Evolutionary conservation across 2,329 filamentous ascomycete genomes (phyloP), one percentile per base, ranked within the genome.

Genomic region (Calonectria pauciramosa): DNA sequence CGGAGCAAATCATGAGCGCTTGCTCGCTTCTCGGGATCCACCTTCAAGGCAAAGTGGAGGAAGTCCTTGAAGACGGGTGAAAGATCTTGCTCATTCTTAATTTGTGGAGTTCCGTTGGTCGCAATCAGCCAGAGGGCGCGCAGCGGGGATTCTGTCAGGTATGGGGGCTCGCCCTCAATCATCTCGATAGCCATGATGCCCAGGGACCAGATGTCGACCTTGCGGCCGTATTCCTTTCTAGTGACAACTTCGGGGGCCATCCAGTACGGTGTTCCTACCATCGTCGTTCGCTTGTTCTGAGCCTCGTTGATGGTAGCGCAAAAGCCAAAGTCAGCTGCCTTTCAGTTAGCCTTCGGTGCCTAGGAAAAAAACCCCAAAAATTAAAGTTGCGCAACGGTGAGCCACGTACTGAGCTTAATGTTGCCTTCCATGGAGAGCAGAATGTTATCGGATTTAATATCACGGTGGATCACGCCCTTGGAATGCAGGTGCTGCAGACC

Each of bases 101-200:
- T 98, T 68, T 93, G 90, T 2, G 97, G 97, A 20, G 97, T 99
- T 63, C 97, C 97, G 82, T 98, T 98, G 41, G 97, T 99, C 69
- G 97, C 97, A 84, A 99, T 99, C 80, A 99, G 87, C 90, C 97
- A 99, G 47, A 99, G 90, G 1, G 97, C 97, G 75, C 96, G 93
- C 30, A 99, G 90, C 7, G 97, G 97, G 47, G 95, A 97, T 85
- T 99, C 97, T 49, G 96, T 99, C 73, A 99, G 89, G 84, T 99
- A 99, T 30, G 97, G 97, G 16, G 97, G 97, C 85, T 99, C 97
- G 84, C 96, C 97, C 87, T 99, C 97, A 78, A 99, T 98, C 97
- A 99, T 99, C 86, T 99, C 97, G 82, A 99, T 99, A 10, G 97
- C 96, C 97, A 99, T 99, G 87, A 99, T 99, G 73, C 97, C 97